phyloP scores from a whole-genome alignment of 805 yeast species.

The Kodamaea fukazawae region DNA sequence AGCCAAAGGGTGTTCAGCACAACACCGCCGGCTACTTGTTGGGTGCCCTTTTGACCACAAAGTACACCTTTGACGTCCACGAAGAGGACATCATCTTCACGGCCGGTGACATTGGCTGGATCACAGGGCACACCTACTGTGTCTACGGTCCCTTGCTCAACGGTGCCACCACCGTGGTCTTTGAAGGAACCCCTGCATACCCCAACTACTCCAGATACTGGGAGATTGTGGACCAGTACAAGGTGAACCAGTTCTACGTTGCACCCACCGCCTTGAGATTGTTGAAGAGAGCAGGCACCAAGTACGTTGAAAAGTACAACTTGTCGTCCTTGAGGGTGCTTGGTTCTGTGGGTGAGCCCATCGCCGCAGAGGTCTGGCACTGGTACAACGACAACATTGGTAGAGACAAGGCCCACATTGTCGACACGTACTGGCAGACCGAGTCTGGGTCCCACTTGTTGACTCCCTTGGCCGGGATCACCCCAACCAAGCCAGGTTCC shows the following conservation, averaged over 20 bases:
- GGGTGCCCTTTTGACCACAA: slow-evolving; percentile 89
- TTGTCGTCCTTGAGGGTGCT: slow-evolving; percentile 83
- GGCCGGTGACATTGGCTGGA: slow-evolving; percentile 99
- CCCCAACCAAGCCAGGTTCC: slow-evolving; percentile 95
- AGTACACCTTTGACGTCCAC: slow-evolving; percentile 91
- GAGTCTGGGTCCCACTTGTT: slow-evolving; percentile 96
- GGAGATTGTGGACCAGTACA: slow-evolving; percentile 90
- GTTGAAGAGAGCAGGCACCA: slow-evolving; percentile 84
- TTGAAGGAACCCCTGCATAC: slow-evolving; percentile 97
- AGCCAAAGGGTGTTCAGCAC: slow-evolving; percentile 98
- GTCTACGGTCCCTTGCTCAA: slow-evolving; percentile 85
- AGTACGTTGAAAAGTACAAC: slow-evolving; percentile 75
- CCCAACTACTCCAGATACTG: slow-evolving; percentile 95
- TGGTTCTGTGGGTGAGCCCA: slow-evolving; percentile 99
- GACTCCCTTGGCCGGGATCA: slow-evolving; percentile 91
- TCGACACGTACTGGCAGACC: slow-evolving; percentile 99
- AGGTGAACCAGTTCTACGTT: slow-evolving; percentile 93
- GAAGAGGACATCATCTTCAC: slow-evolving; percentile 86
- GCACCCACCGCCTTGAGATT: slow-evolving; percentile 98
- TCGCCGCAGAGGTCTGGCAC: slow-evolving; percentile 97
- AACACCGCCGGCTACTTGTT: slow-evolving; percentile 91
- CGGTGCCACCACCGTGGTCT: slow-evolving; percentile 90
- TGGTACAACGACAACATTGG: slow-evolving; percentile 96
- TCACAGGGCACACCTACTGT: slow-evolving; percentile 96
- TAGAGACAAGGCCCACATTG: slow-evolving; percentile 80